Evolutionary conservation across 2,329 filamentous ascomycete species (phyloP).

Genomic region (Curvularia sp.): DNA sequence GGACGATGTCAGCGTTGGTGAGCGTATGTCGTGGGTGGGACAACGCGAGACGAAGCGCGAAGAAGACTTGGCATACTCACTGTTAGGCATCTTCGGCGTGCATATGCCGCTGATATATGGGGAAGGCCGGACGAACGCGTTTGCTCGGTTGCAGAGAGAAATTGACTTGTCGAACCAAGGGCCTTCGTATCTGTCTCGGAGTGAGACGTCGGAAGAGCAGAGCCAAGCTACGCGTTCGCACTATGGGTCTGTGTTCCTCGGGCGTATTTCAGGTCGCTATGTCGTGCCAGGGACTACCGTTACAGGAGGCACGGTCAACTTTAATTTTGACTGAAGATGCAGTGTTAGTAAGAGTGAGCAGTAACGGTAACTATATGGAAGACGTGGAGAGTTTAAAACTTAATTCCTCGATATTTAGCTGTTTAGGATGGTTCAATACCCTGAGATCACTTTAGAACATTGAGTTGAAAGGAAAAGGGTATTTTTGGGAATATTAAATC

Average conservation of each 20-base stretch:
- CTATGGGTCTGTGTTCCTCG: neutral
- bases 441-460: neutral
- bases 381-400: too few relatives aligned
- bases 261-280: neutral
- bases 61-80: constrained; percentile 1
- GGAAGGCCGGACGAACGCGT: neutral
- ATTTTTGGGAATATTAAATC: neutral
- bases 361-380: too few relatives aligned
- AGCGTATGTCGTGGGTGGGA: constrained; percentile 1
- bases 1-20: neutral
- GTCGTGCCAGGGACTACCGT: neutral
- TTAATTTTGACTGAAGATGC: neutral
- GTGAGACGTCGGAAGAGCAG: neutral
- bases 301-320: neutral
- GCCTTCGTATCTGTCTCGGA: neutral
- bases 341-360: neutral
- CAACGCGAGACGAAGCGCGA: neutral
- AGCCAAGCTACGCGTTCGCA: neutral
- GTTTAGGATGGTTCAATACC: neutral
- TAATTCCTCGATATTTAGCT: neutral
- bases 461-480: neutral
- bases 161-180: neutral
- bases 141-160: neutral
- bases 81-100: neutral
- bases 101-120: neutral